Base-by-base conservation (phyloP, 2,329 filamentous ascomycete species). In the Ilyonectria sp. region DNA sequence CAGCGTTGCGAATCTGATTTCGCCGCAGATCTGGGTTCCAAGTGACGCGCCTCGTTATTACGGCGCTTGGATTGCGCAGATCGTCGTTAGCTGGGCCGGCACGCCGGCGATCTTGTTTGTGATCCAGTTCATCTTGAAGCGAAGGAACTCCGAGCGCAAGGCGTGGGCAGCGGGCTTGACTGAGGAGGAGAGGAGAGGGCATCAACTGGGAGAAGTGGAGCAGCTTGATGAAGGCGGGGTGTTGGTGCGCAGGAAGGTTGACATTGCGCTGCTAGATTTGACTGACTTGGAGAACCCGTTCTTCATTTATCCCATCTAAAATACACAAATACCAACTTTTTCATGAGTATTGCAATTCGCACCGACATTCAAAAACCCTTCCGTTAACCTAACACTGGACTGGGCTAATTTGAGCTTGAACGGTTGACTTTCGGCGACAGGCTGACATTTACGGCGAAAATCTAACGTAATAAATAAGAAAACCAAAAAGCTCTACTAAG, bases 211-310 rank as follows among this genome's bases (percentile, higher is more conserved):
- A n/a, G 63, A 66, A 53, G 65, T 78, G 0, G 65, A 69, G 15
- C 69, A 71, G 26, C 8, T 66, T 29, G 78, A 80, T 62, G 76
- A 79, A n/a, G 67, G 66, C 21, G 80, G 81, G 0, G 43, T 68
- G n/a, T 19, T 74, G 9, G 74, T 80, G 29, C 69, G 73, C 44
- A 71, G 69, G 3, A 76, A 79, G 66, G 80, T 80, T 4, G 79
- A 81, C 23, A 70, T 82, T 37, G 73, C 80, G 0, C 65, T 81
- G 66, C 50, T 81, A 71, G 78, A 82, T 47, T 68, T 82, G 67
- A 82, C 80, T 17, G 81, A 82, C 58, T 49, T 82, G 68, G 79
- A 83, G 71, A 82, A 82, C 56, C 79, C 75, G 44, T 79, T 76
- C 58, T 83, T 82, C 55, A 77, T 82, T 11, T 82, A 82, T 46